A percentile compares a stretch with the other conserved stretches of the same genome.
phyloP scores from a whole-genome alignment of 768 basidiomycete genomes.

The Mycena kentingensis region DNA sequence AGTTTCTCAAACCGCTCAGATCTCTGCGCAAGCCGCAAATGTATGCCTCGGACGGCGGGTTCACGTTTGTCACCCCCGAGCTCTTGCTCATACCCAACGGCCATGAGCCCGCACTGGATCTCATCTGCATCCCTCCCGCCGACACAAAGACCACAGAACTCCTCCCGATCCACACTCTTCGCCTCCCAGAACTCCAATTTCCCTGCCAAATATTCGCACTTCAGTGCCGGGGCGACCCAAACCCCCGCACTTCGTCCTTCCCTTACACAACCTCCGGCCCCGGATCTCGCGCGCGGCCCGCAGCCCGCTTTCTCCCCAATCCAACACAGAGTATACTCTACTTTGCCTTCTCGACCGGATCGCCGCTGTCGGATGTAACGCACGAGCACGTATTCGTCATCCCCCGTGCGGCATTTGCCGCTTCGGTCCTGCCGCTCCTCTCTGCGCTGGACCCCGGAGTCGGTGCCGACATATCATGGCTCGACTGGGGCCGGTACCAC shows the following conservation, averaged over 20 bases:
- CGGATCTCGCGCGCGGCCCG: not conserved
- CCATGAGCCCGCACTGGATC: slow-evolving; percentile 2
- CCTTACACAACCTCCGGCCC: not conserved
- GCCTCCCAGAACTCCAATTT: not conserved
- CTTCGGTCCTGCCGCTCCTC: not conserved
- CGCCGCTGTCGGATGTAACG: not conserved
- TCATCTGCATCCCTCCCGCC: not conserved
- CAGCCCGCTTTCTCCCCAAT: not conserved
- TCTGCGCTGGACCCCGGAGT: not conserved
- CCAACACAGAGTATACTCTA: not conserved
- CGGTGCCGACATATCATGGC: slow-evolving; percentile 1
- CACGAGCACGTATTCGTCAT: slow-evolving; percentile 9
- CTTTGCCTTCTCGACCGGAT: not conserved
- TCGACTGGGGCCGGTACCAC: slow-evolving; percentile 12
- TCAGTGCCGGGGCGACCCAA: not conserved
- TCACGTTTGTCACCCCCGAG: slow-evolving; percentile 6
- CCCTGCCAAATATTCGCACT: not conserved
- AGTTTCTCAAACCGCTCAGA: not conserved
- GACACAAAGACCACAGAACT: not conserved
- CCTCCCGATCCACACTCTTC: not conserved
- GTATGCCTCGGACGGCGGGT: not conserved
- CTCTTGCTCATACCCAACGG: slow-evolving; percentile 5
- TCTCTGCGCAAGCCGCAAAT: not conserved
- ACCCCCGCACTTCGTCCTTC: not conserved
- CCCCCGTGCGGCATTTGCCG: not conserved